Percentiles rank a stretch among this genome's conserved stretches.
Evolutionary conservation across 306 rosid species (phyloP).

Genomic region (Rubus parviflorus): DNA sequence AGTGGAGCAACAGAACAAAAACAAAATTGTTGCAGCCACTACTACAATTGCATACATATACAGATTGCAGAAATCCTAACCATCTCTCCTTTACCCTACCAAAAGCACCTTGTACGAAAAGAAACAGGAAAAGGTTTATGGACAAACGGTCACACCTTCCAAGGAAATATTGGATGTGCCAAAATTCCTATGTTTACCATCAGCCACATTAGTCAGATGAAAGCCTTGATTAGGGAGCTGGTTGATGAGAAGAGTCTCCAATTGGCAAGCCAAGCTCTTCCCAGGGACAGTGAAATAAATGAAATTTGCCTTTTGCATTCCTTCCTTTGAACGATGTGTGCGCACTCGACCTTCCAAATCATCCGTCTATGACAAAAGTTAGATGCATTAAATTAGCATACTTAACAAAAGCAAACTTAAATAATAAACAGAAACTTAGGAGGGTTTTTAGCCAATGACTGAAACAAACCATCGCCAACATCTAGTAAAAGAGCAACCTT

Average conservation of each 20-base stretch:
- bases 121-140: slow-evolving; percentile 8
- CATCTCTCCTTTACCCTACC: slow-evolving; percentile 8
- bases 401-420: background rate
- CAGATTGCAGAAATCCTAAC: slow-evolving; percentile 12
- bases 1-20: slow-evolving; percentile 43
- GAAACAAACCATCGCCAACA: background rate
- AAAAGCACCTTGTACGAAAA: slow-evolving; percentile 7
- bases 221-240: slow-evolving; percentile 77
- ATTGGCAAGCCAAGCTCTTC: slow-evolving; percentile 86
- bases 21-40: slow-evolving; percentile 61
- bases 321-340: slow-evolving; percentile 73
- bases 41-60: slow-evolving; percentile 5
- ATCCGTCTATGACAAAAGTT: slow-evolving; percentile 54
- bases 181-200: slow-evolving; percentile 86
- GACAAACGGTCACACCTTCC: slow-evolving; percentile 38
- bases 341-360: slow-evolving; percentile 73
- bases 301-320: slow-evolving; percentile 59
- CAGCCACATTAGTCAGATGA: slow-evolving; percentile 63
- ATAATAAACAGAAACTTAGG: background rate
- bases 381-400: background rate
- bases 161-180: slow-evolving; percentile 60
- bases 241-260: slow-evolving; percentile 90
- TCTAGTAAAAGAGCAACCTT: background rate
- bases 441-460: background rate
- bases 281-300: slow-evolving; percentile 70